Conservation (phyloP, 805 yeast species). For the Ogataea parapolymorpha region DNA sequence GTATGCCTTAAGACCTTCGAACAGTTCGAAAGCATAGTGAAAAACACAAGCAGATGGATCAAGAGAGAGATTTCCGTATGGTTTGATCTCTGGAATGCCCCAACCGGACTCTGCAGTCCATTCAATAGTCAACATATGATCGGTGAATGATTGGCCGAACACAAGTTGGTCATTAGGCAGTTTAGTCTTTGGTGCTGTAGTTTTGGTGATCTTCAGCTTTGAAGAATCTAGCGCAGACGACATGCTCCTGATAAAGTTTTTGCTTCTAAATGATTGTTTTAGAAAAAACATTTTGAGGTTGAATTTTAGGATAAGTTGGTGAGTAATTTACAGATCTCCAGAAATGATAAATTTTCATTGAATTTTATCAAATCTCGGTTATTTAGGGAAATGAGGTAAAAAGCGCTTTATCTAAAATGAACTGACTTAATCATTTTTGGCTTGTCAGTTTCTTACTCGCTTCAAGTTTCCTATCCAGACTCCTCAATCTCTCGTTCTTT, state of each 20-base stretch:
- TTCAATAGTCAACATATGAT: conserved; percentile 83
- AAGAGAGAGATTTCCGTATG: conserved; percentile 69
- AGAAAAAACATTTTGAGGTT: conserved; percentile 2
- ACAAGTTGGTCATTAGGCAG: conserved; percentile 60
- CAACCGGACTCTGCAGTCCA: conserved; percentile 81
- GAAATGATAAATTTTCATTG: background rate
- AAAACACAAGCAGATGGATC: conserved; percentile 91
- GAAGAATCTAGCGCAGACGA: conserved; percentile 50
- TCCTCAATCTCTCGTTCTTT: conserved; percentile 18
- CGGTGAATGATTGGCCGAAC: conserved; percentile 76
- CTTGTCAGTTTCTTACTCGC: background rate
- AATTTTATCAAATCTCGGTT: conserved; percentile 2
- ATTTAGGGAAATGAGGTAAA: background rate
- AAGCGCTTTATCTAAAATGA: background rate
- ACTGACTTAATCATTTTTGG: too few species aligned
- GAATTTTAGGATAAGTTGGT: background rate
- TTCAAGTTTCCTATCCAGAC: conserved; percentile 25
- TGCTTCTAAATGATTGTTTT: conserved; percentile 2
- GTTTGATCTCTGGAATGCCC: conserved; percentile 84
- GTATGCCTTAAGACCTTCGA: conserved; percentile 96
- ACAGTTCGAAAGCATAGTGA: conserved; percentile 92
- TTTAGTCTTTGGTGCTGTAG: conserved; percentile 48
- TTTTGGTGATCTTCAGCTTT: conserved; percentile 46
- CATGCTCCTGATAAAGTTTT: conserved; percentile 3
- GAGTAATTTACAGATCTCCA: conserved; percentile 1